These are phyloP conservation scores for Vigna hirtella DNA, from an alignment of 306 rosid genomes.

Conservation along the genomic window DNA sequence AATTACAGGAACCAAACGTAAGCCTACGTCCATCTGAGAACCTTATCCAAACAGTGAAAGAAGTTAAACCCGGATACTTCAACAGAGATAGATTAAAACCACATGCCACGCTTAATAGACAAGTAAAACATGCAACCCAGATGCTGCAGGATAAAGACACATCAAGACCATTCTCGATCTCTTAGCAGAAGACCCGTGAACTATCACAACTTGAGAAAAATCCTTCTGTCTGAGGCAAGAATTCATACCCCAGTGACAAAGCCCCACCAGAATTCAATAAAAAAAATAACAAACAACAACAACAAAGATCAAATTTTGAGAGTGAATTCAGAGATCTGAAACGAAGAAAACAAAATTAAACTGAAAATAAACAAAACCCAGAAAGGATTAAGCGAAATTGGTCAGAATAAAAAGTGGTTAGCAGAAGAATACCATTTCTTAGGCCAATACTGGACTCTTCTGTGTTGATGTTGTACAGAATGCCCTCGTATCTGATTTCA, in stretches of 20 bases:
- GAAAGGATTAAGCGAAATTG: neutral
- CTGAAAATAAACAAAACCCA: conserved; percentile 13
- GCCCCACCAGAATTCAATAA: neutral
- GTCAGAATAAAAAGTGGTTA: neutral
- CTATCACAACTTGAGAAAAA: conserved; percentile 20
- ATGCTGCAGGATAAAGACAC: neutral
- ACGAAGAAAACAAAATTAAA: conserved; percentile 24
- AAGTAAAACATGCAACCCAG: neutral
- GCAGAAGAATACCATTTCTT: conserved; percentile 56
- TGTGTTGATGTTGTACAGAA: conserved; percentile 74
- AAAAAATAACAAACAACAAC: neutral
- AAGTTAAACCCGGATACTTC: conserved; percentile 17
- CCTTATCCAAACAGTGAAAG: neutral
- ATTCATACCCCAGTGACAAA: neutral
- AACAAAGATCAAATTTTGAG: neutral
- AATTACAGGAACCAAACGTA: neutral
- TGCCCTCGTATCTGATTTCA: conserved; percentile 86
- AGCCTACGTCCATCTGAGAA: too few relatives aligned
- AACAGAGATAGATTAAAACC: conserved; percentile 14
- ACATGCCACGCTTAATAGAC: neutral
- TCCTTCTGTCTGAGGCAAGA: neutral
- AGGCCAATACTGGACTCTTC: conserved; percentile 87
- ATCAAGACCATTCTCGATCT: neutral
- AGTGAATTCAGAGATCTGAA: conserved; percentile 31
- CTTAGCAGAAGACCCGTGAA: conserved; percentile 4